These are phyloP conservation scores for Saposhnikovia divaricata DNA, from an alignment of 129 eudicot genomes.

Conservation along the genomic window DNA sequence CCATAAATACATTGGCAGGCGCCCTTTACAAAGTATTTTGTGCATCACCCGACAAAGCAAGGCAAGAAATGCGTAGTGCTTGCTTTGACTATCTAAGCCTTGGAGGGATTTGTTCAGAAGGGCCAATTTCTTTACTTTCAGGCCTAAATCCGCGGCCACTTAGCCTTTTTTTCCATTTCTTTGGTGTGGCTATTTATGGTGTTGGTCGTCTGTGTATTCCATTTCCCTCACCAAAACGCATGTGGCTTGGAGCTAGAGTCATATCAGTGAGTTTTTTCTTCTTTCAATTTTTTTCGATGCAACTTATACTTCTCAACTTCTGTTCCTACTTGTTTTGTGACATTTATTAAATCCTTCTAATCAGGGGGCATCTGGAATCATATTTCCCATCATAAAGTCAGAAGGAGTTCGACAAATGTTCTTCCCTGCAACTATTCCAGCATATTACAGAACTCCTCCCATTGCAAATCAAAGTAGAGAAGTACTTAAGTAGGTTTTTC, in stretches of 20 bases:
- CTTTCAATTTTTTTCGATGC: background rate
- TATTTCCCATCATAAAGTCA: constrained; percentile 30
- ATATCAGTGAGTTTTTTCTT: constrained; percentile 26
- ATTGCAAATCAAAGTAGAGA: background rate
- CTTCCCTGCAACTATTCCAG: constrained; percentile 62
- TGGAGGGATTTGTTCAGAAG: constrained; percentile 43
- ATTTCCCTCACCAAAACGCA: constrained; percentile 40
- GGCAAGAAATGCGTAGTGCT: constrained; percentile 52
- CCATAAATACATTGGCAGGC: constrained; percentile 53
- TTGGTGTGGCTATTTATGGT: constrained; percentile 50
- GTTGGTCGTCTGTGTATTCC: constrained; percentile 53
- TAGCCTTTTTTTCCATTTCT: constrained; percentile 41
- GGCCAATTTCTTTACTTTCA: constrained; percentile 44
- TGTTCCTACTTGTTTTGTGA: background rate
- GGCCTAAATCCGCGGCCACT: constrained; percentile 56
- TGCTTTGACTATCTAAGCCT: constrained; percentile 55
- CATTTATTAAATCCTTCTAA: background rate
- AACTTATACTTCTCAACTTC: background rate
- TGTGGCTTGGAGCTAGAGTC: constrained; percentile 51
- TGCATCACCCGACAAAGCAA: constrained; percentile 50
- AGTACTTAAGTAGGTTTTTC: background rate
- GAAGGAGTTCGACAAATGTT: constrained; percentile 74
- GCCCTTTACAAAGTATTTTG: constrained; percentile 50
- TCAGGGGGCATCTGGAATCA: constrained; percentile 58
- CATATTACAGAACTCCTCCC: constrained; percentile 54